Evolutionary conservation across 345 rosid species (phyloP).

Genomic region (Turnera subulata): DNA sequence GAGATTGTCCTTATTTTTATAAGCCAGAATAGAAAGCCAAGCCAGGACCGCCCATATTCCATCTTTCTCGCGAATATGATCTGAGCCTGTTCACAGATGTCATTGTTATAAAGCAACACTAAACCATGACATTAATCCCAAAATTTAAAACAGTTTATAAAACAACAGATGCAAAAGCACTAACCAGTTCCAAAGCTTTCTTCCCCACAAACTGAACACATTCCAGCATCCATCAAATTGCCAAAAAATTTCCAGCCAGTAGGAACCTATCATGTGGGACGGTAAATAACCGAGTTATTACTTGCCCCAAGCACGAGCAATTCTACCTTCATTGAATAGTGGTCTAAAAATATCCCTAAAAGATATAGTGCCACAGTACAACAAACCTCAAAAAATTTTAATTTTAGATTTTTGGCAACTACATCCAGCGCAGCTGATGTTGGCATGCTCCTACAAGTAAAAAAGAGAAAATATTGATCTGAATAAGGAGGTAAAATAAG

Average conservation of each 20-base stretch:
- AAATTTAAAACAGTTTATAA: background rate
- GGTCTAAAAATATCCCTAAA: too few species aligned
- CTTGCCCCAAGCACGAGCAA: background rate
- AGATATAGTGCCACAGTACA: slow-evolving; percentile 1
- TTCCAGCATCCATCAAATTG: slow-evolving; percentile 97
- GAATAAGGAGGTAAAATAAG: background rate
- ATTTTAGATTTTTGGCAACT: slow-evolving; percentile 75
- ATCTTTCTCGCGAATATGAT: slow-evolving; percentile 97
- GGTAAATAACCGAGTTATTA: slow-evolving; percentile 16
- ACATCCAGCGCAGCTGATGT: slow-evolving; percentile 99
- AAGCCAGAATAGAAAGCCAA: slow-evolving; percentile 92
- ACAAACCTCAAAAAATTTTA: slow-evolving; percentile 93
- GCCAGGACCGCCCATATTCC: slow-evolving; percentile 99
- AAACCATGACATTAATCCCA: background rate
- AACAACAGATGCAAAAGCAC: slow-evolving; percentile 18
- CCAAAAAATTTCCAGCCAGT: slow-evolving; percentile 99
- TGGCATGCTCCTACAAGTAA: slow-evolving; percentile 91
- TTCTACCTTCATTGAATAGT: too few species aligned
- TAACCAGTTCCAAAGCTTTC: slow-evolving; percentile 99
- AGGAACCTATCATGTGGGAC: slow-evolving; percentile 70
- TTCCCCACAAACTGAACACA: slow-evolving; percentile 96
- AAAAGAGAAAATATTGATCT: background rate
- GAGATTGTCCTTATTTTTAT: slow-evolving; percentile 67
- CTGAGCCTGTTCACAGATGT: slow-evolving; percentile 61
- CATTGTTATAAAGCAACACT: slow-evolving; percentile 12